Percentiles rank a stretch among this genome's conserved stretches.
phyloP scores from a whole-genome alignment of 192 early-diverging fungal species.

The Coemansia aciculifera region DNA sequence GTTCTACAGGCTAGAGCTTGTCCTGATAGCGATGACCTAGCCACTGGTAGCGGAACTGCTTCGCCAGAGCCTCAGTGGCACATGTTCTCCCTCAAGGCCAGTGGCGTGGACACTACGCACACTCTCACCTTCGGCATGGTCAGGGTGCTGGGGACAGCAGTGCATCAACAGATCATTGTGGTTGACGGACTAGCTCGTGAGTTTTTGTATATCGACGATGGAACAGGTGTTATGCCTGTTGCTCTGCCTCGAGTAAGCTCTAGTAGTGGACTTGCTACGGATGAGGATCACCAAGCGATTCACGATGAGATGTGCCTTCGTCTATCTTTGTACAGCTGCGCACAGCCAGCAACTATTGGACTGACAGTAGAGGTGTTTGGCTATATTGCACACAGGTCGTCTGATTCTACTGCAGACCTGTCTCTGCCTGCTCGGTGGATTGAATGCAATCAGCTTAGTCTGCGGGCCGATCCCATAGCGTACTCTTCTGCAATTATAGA shows the following conservation, averaged over 20 bases:
- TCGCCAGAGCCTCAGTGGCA: background rate
- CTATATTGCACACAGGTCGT: background rate
- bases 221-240: slow-evolving; percentile 3
- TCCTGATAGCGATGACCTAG: background rate
- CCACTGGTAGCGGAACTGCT: background rate
- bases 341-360: background rate
- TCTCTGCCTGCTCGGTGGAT: background rate
- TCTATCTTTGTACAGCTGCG: background rate
- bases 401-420: background rate
- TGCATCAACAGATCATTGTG: background rate
- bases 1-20: background rate
- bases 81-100: background rate
- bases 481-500: background rate
- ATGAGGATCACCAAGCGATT: background rate
- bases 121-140: background rate
- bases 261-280: background rate
- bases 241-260: background rate
- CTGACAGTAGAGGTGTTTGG: background rate
- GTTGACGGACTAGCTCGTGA: background rate
- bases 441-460: background rate
- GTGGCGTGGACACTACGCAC: background rate
- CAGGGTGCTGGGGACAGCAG: background rate
- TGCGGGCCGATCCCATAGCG: background rate
- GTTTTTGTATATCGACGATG: background rate
- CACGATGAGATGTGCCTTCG: background rate